These are phyloP conservation scores for Gracilaria vermiculophylla DNA, from an alignment of 23 red algal species.

Conservation along the genomic window DNA sequence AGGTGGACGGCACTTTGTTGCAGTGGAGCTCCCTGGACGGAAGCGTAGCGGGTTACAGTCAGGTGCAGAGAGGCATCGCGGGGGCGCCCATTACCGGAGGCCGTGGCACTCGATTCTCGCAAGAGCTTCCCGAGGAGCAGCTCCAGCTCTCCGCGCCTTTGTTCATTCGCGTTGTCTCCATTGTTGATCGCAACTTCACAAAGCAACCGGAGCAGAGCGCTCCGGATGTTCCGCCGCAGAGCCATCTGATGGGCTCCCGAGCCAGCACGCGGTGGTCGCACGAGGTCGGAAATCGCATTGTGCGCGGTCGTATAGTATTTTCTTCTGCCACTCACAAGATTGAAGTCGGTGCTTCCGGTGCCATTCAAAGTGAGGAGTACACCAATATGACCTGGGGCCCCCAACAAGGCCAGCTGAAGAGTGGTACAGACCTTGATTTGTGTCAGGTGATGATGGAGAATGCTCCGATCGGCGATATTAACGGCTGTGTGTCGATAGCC, in stretches of 20 bases:
- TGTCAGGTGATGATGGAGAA: background rate
- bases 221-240: conserved; percentile 44
- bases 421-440: background rate
- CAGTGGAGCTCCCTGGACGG: conserved; percentile 35
- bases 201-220: conserved; percentile 17
- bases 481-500: background rate
- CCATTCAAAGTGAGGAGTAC: background rate
- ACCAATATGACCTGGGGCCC: background rate
- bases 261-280: conserved; percentile 38
- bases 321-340: conserved; percentile 28
- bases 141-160: background rate
- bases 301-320: conserved; percentile 20
- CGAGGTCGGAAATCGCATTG: background rate
- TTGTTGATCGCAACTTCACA: conserved; percentile 36
- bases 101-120: conserved; percentile 22
- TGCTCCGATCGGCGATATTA: background rate
- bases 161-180: conserved; percentile 21
- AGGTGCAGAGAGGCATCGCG: conserved; percentile 16
- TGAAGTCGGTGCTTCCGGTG: background rate
- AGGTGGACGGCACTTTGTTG: conserved; percentile 53
- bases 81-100: conserved; percentile 9
- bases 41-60: background rate
- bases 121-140: background rate
- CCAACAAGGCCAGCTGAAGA: background rate
- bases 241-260: conserved; percentile 56